Base-by-base conservation (phyloP, 2,329 filamentous ascomycete species). In the Colletotrichum lini region DNA sequence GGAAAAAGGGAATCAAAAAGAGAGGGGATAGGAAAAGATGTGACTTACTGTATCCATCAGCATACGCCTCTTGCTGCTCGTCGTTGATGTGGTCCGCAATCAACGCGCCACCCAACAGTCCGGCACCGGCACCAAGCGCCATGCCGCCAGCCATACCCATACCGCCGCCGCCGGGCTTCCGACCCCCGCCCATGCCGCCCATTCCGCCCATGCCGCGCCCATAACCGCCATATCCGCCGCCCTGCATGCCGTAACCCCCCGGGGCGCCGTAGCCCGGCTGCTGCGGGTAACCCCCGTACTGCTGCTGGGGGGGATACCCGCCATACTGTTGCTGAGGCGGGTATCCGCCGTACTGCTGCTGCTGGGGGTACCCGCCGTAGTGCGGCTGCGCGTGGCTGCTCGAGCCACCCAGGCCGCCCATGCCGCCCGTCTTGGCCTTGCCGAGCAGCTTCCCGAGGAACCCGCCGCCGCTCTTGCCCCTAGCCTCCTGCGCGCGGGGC, bases 81-180 rank as follows among this genome's bases (percentile, higher is more conserved):
- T 91, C 89, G 67, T 93, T 83, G 61, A 95, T 85, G 1, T 91
- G 91, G 77, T 92, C 86, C 2, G 87, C 91, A 42, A 97, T 81
- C 76, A 97, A 73, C 73, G 90, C 88, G 66, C 95, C 95, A 75
- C 94, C 95, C 1, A 98, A 77, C 78, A 98, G 78, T 80, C 95
- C 95, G 73, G 92, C 95, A 75, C 94, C 95, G 4, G 94, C 81
- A 83, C 95, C 95, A 53, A 97, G 84, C 26, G 93, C 93, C 10
- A 92, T 90, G 62, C 91, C 94, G 58, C 93, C 94, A 1, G 87
- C 89, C 71, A 89, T 86, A n/a, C 94, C 93, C 76, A 79, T 76
- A 45, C 81, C 80, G 54, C 81, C 82, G 35, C 84, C 82, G 61
- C 80, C 80, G 30, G 65, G 66, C 49, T 60, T 72, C 47, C 54